Base-by-base conservation (phyloP, 1,284 basidiomycete species). In the Heterobasidion irregulare region DNA sequence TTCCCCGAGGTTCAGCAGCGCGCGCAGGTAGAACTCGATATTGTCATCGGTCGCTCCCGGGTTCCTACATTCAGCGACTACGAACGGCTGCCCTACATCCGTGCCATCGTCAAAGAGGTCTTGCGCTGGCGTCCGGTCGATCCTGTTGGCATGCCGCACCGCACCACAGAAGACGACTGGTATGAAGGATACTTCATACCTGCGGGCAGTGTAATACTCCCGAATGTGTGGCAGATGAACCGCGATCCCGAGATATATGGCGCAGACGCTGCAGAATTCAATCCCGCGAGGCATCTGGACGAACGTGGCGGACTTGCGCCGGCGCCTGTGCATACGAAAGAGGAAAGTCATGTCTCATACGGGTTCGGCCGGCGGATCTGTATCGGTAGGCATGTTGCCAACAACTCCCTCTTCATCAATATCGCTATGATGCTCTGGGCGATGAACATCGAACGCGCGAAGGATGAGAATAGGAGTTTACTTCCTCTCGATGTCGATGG, bases 11-110 rank as follows among this genome's bases (percentile, higher is more conserved):
- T 51, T n/a, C 57, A 61, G 47, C 48, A 34, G 47, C 47, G 51
- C 19, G 59, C 57, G 53, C 66, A 68, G 53, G 65, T 58, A 4
- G 65, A 68, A 51, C 54, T 68, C 49, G 67, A 68, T 26, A 19
- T 56, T 4, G 62, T 67, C 45, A 58, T 66, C 2, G 67, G 67
- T n/a, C 48, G 47, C 2, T 59, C 59, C 50, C 49, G 61, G 7
- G 53, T 65, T 3, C 64, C 64, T 10, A 60, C 59, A 6, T 47
- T 64, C 38, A 52, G 54, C 3, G 64, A 66, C 49, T 54, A 59
- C 12, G 57, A 59, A 41, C 41, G 54, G 16, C 59, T 66, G 41
- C 63, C 64, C 0, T 65, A 64, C 46, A 52, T 63, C 16, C 18
- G 51, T 4, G 57, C 62, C 15, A 45, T 56, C 36, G n/a, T 62